phyloP scores from a whole-genome alignment of 257 asterid species.

The Lycium ferocissimum region DNA sequence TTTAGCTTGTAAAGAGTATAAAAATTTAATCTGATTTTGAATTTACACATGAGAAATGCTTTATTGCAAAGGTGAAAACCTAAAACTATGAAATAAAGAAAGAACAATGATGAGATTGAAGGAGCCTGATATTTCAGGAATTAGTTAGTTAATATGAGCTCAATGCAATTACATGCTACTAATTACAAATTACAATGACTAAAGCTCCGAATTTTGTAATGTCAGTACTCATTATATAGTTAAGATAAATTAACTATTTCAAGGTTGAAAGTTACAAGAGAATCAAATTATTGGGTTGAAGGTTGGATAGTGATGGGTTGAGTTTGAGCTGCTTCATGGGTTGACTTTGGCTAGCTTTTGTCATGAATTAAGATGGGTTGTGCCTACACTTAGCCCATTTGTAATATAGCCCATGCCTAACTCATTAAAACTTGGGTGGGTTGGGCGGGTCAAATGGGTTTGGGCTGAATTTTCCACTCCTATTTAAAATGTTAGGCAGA shows the following conservation, averaged over 20 bases:
- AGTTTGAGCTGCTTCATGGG: not conserved
- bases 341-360: not conserved
- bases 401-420: not conserved
- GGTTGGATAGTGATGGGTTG: not conserved
- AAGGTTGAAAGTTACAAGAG: not conserved
- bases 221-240: not conserved
- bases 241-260: not conserved
- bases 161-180: slow-evolving; percentile 2
- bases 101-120: not conserved
- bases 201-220: not conserved
- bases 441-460: not conserved
- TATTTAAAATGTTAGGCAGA: not conserved
- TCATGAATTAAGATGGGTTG: not conserved
- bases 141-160: not conserved
- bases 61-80: not conserved
- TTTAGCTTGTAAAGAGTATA: not conserved
- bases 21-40: not conserved
- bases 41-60: not conserved
- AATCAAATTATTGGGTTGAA: not conserved
- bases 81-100: not conserved
- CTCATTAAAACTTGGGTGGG: not conserved
- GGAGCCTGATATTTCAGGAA: not conserved
- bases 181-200: slow-evolving; percentile 12
- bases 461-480: not conserved
- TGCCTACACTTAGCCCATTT: slow-evolving; percentile 4